Conservation (phyloP, 1,284 basidiomycete species). For the Peniophora sp. region DNA sequence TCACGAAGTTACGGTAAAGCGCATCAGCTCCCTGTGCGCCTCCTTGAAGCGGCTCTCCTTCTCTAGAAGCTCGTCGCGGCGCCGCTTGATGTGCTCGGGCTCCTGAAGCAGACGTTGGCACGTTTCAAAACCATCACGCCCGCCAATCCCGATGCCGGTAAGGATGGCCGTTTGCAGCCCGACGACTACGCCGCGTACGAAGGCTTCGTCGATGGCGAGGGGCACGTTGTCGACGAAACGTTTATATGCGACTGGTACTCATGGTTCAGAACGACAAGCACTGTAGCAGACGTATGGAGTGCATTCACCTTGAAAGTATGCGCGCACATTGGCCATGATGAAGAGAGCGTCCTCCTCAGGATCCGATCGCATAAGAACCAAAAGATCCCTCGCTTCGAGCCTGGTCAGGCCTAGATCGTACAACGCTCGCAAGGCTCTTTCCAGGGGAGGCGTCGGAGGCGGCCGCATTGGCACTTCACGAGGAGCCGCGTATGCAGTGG, state of each 20-base stretch:
- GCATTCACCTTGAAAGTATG: slow-evolving; percentile 58
- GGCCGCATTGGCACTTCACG: too few relatives aligned
- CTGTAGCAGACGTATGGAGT: neutral
- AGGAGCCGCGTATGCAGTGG: too few relatives aligned
- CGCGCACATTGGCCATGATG: slow-evolving; percentile 63
- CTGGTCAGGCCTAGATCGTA: slow-evolving; percentile 31
- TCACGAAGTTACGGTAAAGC: too few relatives aligned
- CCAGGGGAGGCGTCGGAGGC: too few relatives aligned
- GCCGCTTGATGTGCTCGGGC: slow-evolving; percentile 31
- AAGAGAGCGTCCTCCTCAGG: slow-evolving; percentile 43
- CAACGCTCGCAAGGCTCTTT: slow-evolving; percentile 31
- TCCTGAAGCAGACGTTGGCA: slow-evolving; percentile 50
- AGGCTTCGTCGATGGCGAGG: slow-evolving; percentile 51
- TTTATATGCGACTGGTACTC: slow-evolving; percentile 51
- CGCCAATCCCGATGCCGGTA: slow-evolving; percentile 35
- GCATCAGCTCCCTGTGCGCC: too few relatives aligned
- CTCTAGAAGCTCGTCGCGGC: slow-evolving; percentile 34
- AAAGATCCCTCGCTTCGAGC: slow-evolving; percentile 27
- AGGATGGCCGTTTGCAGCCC: slow-evolving; percentile 39
- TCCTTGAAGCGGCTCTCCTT: too few relatives aligned
- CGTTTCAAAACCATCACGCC: slow-evolving; percentile 34
- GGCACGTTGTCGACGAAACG: slow-evolving; percentile 58
- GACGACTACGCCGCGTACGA: slow-evolving; percentile 32
- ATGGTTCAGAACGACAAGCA: neutral
- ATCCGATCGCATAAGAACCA: slow-evolving; percentile 37